Base-by-base conservation (phyloP, 176 grass and related monocot species). In the Metroxylon sagu region DNA sequence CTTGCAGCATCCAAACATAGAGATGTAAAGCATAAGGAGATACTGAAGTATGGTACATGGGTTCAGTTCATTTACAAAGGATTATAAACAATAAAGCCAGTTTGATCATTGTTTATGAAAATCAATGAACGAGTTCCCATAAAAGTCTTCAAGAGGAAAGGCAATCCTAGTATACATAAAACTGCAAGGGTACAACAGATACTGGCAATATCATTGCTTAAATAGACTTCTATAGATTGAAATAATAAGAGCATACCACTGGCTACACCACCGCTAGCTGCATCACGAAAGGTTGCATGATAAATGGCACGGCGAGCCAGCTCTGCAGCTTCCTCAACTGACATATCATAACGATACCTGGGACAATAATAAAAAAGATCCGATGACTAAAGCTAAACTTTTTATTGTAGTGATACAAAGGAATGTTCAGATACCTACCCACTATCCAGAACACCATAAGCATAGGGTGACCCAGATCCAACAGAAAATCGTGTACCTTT, bases 401-500 rank as follows among this genome's bases (percentile, higher is more conserved):
- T 43, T 1, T 43, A 43, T 12, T 48, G 25, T 12, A 68, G 16
- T 26, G 54, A 15, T 57, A 52, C 23, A 57, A 31, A 54, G 18
- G 17, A 52, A 57, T 71, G 18, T 1, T 60, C 48, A 31, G 48
- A 4, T 75, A 14, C 75, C 5, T 58, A 97, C 93, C 93, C 83
- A 18, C 85, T 83, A 18, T 97, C 93, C 49, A 97, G 68, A 62
- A 97, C 59, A 78, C 78, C 87, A 58, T 97, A 97, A 73, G 93
- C 93, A 71, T 97, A 97, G 4, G 83, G 87, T 28, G 87, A 91
- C 67, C 93, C 93, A 35, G 93, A 97, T 5, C 93, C 93, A 30
- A 98, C 93, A 66, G 93, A 98, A 65, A 98, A 98, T 7, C 82
- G 74, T 68, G 51, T 83, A 29, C 93, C 93, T 72, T 80, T 71